Percentiles rank a stretch among this genome's conserved stretches.
These are phyloP conservation scores for Artomyces pyxidatus DNA, from an alignment of 768 basidiomycete genomes.

Conservation along the genomic window DNA sequence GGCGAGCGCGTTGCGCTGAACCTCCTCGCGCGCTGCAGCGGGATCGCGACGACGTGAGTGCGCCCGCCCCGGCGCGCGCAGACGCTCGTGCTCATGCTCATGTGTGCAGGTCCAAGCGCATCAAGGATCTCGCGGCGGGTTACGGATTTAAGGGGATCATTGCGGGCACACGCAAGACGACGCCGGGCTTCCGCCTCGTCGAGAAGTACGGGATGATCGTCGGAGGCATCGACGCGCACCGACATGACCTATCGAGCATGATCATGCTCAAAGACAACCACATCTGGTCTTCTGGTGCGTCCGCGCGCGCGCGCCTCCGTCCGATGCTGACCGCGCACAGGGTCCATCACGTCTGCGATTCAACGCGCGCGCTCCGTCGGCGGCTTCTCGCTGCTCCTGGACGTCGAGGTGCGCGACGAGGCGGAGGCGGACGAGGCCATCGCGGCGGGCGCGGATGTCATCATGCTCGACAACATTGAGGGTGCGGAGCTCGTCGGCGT, in stretches of 20 bases:
- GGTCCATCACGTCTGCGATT: conserved; percentile 88
- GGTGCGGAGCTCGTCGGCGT: conserved; percentile 62
- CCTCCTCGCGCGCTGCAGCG: conserved; percentile 88
- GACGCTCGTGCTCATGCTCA: not conserved
- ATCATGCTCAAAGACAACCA: conserved; percentile 99
- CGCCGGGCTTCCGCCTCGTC: conserved; percentile 91
- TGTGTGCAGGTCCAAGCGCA: conserved; percentile 74
- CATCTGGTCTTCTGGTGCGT: conserved; percentile 88
- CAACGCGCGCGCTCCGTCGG: conserved; percentile 80
- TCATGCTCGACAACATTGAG: conserved; percentile 94
- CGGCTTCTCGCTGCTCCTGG: conserved; percentile 85
- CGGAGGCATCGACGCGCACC: conserved; percentile 92
- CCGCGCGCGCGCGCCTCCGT: too few relatives aligned
- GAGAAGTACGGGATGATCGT: conserved; percentile 99
- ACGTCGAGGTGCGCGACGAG: conserved; percentile 87
- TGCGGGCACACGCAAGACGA: conserved; percentile 96
- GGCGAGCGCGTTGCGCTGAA: conserved; percentile 94
- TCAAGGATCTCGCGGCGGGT: conserved; percentile 69
- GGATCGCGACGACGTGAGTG: conserved; percentile 88
- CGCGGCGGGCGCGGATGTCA: conserved; percentile 86
- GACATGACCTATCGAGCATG: conserved; percentile 97
- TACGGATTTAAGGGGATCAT: conserved; percentile 83
- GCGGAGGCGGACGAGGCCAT: conserved; percentile 97
- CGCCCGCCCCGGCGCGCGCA: not conserved
- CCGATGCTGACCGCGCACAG: too few relatives aligned